Evolutionary conservation across 1,284 basidiomycete species (phyloP), one percentile per base, ranked within the genome.

Genomic region (Cryptococcus sp.): DNA sequence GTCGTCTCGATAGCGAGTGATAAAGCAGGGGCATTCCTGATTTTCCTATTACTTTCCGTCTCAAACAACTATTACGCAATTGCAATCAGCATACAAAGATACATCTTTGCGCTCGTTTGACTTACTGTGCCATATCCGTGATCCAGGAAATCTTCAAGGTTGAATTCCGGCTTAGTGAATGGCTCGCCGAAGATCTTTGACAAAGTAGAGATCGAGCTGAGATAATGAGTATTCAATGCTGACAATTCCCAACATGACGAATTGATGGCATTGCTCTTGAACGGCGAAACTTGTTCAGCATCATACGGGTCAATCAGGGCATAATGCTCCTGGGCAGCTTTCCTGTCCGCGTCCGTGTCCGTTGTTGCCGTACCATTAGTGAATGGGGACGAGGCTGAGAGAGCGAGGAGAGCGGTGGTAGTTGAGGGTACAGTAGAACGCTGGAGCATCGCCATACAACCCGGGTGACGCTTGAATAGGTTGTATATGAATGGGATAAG

Each of bases 71-170:
- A 52, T 37, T 11, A 51, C 26, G 17, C 20, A 10, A 34, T 10
- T 34, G 8, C 2, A 2, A 34, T 34, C 13, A 34, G 29, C 29
- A 34, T 34, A 34, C 29, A 34, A 7, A 5, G 2, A 10, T 2
- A 34, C 29, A 5, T n/a, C n/a, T n/a, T n/a, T n/a, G n/a, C n/a
- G n/a, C n/a, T 25, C 34, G 23, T 22, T 25, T 11, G 15, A 82
- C 89, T 67, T 66, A 95, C 91, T 51, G 92, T 97, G 16, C 82
- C 84, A 72, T 97, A 99, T 0, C 91, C 92, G 75, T 98, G 93
- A 78, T 99, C 96, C 70, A 98, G 78, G 75, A 99, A 99, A 75
- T 99, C 96, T 67, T 99, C 96, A 83, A 97, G 85, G 26, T 85
- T 82, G 78, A 94, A 98, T 26, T 83, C 83, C 13, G 89, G 90